Evolutionary conservation across 768 basidiomycete species (phyloP), one percentile per base, ranked within the genome.

Genomic region (Sutorius australiensis): DNA sequence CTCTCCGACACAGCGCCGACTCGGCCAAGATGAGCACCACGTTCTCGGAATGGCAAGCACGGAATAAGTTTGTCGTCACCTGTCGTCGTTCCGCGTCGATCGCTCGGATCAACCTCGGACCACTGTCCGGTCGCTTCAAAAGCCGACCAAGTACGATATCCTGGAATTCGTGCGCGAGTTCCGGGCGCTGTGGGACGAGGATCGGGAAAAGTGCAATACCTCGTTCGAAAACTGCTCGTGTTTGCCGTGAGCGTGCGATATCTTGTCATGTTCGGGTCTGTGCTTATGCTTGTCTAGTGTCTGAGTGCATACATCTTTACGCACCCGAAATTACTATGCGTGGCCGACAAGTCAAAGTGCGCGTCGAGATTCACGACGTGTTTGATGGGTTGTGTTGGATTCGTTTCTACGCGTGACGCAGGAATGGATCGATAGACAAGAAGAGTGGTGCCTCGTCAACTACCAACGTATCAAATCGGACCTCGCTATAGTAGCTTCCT

Each of bases 291-390:
- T 2, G 36, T 31, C 33, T 24, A 69, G 66, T 59, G 58, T 30
- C 28, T 67, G 33, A 49, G 58, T 21, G 63, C 63, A 9, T 61
- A 52, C 48, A 40, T 67, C 16, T 67, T 67, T 9, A 55, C 56
- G 38, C 67, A 69, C 43, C 41, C 67, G 55, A 65, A 51, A 12
- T 24, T 67, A 12, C 19, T 67, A 27, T 69, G 67, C 31, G 50
- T 39, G 10, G 27, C 41, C 4, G 60, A 58, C 16, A 44, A 67
- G 36, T 51, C 50, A 36, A 24, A 44, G 66, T 67, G 41, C 14
- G 46, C 19, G 24, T 38, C 28, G 0, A 16, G 36, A 32, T 31
- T 5, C 4, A n/a, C 11, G 12, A 1, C 10, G n/a, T 37, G 28
- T 17, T 28, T 8, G 24, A 9, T 1, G 32, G 28, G 17, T n/a